These are phyloP conservation scores for Chlorophyllum brunneum DNA, from an alignment of 768 basidiomycete species.

Conservation along the genomic window DNA sequence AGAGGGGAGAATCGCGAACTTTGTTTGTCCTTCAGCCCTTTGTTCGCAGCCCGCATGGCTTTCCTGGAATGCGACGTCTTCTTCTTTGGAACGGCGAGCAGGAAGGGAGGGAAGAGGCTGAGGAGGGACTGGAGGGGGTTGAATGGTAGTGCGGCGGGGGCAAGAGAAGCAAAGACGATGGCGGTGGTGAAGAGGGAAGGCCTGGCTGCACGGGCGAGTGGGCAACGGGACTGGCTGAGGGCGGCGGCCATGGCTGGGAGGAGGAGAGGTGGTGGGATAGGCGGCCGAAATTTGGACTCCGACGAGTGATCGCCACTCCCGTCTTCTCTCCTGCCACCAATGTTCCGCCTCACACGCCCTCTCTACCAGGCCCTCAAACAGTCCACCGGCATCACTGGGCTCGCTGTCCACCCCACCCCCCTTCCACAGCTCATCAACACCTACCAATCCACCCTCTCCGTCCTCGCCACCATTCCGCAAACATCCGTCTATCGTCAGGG, in stretches of 20 bases:
- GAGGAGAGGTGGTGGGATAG: slow-evolving; percentile 18
- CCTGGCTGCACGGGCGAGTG: too few species aligned
- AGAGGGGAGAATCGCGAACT: slow-evolving; percentile 44
- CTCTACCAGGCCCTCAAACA: slow-evolving; percentile 59
- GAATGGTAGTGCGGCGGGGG: neutral
- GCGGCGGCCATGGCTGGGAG: slow-evolving; percentile 35
- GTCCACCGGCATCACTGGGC: slow-evolving; percentile 85
- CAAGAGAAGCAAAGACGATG: slow-evolving; percentile 18
- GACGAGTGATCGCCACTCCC: slow-evolving; percentile 23
- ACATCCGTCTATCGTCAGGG: slow-evolving; percentile 89
- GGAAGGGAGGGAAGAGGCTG: slow-evolving; percentile 82
- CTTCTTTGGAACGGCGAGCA: slow-evolving; percentile 92
- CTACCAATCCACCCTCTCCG: slow-evolving; percentile 73
- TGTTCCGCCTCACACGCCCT: slow-evolving; percentile 78
- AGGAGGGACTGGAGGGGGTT: slow-evolving; percentile 37
- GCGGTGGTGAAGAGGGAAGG: slow-evolving; percentile 20
- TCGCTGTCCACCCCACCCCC: slow-evolving; percentile 80
- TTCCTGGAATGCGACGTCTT: slow-evolving; percentile 92
- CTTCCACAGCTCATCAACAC: slow-evolving; percentile 72
- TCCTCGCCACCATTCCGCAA: slow-evolving; percentile 67
- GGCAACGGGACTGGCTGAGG: too few species aligned
- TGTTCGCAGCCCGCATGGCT: slow-evolving; percentile 92
- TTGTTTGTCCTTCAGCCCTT: slow-evolving; percentile 90
- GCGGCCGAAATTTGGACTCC: slow-evolving; percentile 44
- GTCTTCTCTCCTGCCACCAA: slow-evolving; percentile 22